Evolutionary conservation across 495 filamentous ascomycete genomes (phyloP), one percentile per base, ranked within the genome.

Genomic region (Tuber magnatum): DNA sequence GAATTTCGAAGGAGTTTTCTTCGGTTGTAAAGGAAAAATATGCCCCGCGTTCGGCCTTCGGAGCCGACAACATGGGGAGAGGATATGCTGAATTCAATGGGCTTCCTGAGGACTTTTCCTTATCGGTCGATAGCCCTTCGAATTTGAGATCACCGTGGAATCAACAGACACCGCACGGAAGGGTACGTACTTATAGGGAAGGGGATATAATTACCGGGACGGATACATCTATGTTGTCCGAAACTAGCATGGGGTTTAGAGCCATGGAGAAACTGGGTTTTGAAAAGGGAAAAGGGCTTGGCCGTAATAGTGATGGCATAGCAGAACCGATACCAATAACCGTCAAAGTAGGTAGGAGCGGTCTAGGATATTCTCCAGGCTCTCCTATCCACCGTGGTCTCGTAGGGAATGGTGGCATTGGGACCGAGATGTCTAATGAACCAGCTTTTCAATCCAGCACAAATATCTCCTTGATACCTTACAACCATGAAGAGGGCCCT

Each of bases 181-280:
- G 56, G 28, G 56, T 0, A 8, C 28, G 14, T 35, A 18, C 56
- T 28, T 65, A 65, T 18, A 65, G 28, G 56, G 28, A 14, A 65
- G 56, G 56, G 6, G 28, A 35, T 35, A 35, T 35, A 65, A 65
- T 65, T 35, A 5, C 28, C 12, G 56, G 56, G 5, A 65, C 56
- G 28, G 56, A 65, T 65, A 35, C 28, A 32, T 65, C 56, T 20
- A 35, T 65, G 12, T 32, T 65, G 28, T 65, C 56, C 16, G 56
- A 65, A 14, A 35, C 56, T 18, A 65, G 56, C 28, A 65, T 65
- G 56, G 56, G 56, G 14, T 65, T 65, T 35, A 65, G 28, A 35
- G 56, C 56, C 4, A 65, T 65, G 56, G 56, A 65, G 56, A 65
- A 28, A 65, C 56, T 65, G 56, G 56, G 56, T 35, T 65, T 65